phyloP scores from a whole-genome alignment of 495 filamentous ascomycete species.

The Durotheca rogersii region DNA sequence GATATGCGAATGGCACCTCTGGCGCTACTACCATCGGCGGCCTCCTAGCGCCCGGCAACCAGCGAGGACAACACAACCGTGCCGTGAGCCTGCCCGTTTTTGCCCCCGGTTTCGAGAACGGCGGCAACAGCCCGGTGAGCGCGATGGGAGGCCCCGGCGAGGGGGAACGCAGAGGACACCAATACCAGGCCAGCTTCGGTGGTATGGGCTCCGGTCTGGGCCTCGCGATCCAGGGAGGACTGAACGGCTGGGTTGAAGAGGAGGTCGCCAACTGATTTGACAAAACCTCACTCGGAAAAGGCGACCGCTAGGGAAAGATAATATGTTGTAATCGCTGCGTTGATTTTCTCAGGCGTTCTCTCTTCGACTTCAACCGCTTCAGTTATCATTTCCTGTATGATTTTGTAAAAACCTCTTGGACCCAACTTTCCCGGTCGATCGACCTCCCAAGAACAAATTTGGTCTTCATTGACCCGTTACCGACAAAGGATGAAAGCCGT shows the following conservation, averaged over 20 bases:
- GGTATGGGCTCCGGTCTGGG: slow-evolving; percentile 53
- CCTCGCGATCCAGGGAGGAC: slow-evolving; percentile 51
- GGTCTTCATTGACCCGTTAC: slow-evolving; percentile 7
- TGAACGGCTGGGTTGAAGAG: slow-evolving; percentile 60
- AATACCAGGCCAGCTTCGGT: slow-evolving; percentile 57
- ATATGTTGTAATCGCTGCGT: slow-evolving; percentile 40
- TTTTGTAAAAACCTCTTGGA: slow-evolving; percentile 29
- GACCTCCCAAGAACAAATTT: slow-evolving; percentile 13
- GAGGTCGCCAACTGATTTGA: slow-evolving; percentile 51
- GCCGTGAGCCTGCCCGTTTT: slow-evolving; percentile 79
- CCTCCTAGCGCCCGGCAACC: slow-evolving; percentile 70
- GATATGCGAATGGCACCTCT: slow-evolving; percentile 53
- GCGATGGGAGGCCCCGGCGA: slow-evolving; percentile 43
- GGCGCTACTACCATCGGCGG: slow-evolving; percentile 70
- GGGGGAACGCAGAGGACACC: slow-evolving; percentile 53
- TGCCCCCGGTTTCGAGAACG: slow-evolving; percentile 54
- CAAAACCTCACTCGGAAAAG: slow-evolving; percentile 2
- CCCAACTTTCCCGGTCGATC: slow-evolving; percentile 20
- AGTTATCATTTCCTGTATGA: slow-evolving; percentile 34
- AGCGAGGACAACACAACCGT: slow-evolving; percentile 73
- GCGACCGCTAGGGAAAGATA: slow-evolving; percentile 24
- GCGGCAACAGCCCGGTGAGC: slow-evolving; percentile 48
- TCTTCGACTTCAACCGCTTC: slow-evolving; percentile 25
- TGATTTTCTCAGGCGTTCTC: slow-evolving; percentile 35
- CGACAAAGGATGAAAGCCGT: neutral